Evolutionary conservation across 2,329 filamentous ascomycete genomes (phyloP).

Genomic region (Ophiosphaerella korrae): DNA sequence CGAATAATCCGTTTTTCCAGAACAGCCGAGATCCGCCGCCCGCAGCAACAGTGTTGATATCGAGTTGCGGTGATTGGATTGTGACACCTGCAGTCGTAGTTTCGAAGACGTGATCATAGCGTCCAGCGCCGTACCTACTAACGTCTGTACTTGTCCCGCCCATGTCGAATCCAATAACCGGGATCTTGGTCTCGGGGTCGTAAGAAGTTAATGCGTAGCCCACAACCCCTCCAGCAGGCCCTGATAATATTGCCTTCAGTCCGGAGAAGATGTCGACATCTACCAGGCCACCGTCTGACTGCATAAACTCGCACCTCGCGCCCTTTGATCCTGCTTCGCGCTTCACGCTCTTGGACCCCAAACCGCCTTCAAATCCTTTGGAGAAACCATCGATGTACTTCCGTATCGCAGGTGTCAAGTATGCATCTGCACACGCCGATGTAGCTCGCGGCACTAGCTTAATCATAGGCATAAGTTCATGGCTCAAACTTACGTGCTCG

Average conservation of each 20-base stretch:
- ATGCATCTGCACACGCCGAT: constrained; percentile 79
- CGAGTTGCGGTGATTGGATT: constrained; percentile 49
- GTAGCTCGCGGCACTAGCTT: constrained; percentile 77
- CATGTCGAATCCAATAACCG: constrained; percentile 96
- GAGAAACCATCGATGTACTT: constrained; percentile 80
- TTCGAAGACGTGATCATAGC: constrained; percentile 93
- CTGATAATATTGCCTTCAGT: constrained; percentile 82
- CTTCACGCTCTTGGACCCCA: constrained; percentile 77
- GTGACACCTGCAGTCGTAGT: constrained; percentile 79
- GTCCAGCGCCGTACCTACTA: constrained; percentile 80
- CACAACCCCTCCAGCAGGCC: constrained; percentile 90
- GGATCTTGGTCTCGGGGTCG: constrained; percentile 78
- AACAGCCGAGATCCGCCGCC: constrained; percentile 85
- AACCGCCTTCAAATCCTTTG: constrained; percentile 77
- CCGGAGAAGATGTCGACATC: constrained; percentile 84
- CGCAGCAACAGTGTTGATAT: constrained; percentile 94
- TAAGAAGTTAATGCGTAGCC: constrained; percentile 92
- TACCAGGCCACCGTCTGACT: constrained; percentile 75
- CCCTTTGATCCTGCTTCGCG: constrained; percentile 67
- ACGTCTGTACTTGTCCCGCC: constrained; percentile 92
- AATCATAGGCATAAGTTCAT: constrained; percentile 87
- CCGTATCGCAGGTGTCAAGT: constrained; percentile 77
- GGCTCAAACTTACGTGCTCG: constrained; percentile 78
- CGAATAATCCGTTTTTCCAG: constrained; percentile 87
- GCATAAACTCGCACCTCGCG: constrained; percentile 93